These are phyloP conservation scores for Pichia sp. DNA, from an alignment of 1,139 yeast species.

Conservation along the genomic window DNA sequence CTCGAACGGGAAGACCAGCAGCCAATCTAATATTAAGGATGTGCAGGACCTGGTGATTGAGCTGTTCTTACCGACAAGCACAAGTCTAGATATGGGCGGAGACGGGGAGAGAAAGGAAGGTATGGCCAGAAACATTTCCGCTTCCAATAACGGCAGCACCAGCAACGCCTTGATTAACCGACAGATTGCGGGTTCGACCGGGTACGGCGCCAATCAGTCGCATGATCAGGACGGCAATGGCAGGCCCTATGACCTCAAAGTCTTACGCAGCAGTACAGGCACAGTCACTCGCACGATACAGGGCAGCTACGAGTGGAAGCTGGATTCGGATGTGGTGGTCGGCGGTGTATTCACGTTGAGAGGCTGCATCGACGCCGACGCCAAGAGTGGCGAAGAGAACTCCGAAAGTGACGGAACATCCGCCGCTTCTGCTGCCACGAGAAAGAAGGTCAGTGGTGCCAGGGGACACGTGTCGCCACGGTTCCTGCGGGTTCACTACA, in stretches of 20 bases:
- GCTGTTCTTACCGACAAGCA: slow-evolving; percentile 33
- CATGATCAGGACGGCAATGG: neutral
- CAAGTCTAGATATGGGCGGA: slow-evolving; percentile 15
- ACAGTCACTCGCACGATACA: slow-evolving; percentile 55
- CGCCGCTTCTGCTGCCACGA: too few relatives aligned
- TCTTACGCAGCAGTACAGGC: slow-evolving; percentile 65
- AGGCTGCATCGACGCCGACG: slow-evolving; percentile 38
- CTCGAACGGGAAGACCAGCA: neutral
- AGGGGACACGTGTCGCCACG: slow-evolving; percentile 37
- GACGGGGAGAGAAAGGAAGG: slow-evolving; percentile 7
- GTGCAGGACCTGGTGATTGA: slow-evolving; percentile 57
- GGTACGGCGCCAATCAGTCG: slow-evolving; percentile 5
- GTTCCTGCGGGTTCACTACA: slow-evolving; percentile 50
- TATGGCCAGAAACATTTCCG: neutral
- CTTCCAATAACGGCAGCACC: neutral
- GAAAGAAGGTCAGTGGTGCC: neutral
- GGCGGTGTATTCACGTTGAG: slow-evolving; percentile 70
- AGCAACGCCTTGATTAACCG: neutral
- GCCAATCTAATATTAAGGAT: slow-evolving; percentile 35
- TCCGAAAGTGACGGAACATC: too few relatives aligned
- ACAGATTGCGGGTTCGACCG: neutral
- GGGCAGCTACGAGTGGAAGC: slow-evolving; percentile 68
- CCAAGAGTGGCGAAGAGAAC: neutral
- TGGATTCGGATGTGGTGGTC: slow-evolving; percentile 54
- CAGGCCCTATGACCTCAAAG: slow-evolving; percentile 32